Evolutionary conservation across 371 early-diverging fungal species (phyloP), one percentile per base, ranked within the genome.

Genomic region (Apophysomyces trapeziformis): DNA sequence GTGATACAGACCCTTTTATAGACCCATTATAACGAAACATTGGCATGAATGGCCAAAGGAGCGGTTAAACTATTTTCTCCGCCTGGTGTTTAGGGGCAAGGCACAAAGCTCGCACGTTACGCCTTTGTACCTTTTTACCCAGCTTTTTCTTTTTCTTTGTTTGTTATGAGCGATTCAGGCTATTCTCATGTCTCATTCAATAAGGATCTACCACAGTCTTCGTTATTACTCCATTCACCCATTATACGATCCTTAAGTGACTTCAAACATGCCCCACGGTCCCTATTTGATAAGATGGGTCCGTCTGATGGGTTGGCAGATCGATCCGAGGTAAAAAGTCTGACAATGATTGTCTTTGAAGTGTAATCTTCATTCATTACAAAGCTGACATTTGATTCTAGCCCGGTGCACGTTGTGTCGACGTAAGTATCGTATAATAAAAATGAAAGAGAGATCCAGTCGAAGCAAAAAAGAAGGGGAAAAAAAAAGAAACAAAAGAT

Each of bases 181-280:
- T 61, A 57, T 18, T 67, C 67, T 41, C 44, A 56, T 58, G 60
- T 61, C 35, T 50, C 61, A 11, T 67, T 67, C 36, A 61, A 46
- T 57, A 67, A 67, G 57, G 67, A 67, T 38, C 26, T 67, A 14
- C 67, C 67, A 18, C 67, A 67, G 46, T 67, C 67, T 35, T 62
- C 67, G 4, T 58, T 67, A 13, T 14, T 62, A n/a, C 41, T 44
- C 8, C 45, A 67, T 18, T 61, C 58, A 5, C 47, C 67, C 12
- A 61, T 41, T 26, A 38, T 57, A 16, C 58, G 57, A 7, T 61
- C 67, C 11, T 38, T 38, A 14, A 45, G n/a, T 8, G 46, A 50
- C n/a, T 67, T 67, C 35, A 57, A 56, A 12, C 56, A 61, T 41
- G 67, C 62, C 37, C 67, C 67, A 21, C 56, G 62, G 14, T 61